Percentiles rank a stretch among this genome's conserved stretches.
These are phyloP conservation scores for Phytophthora ramorum DNA, from an alignment of 352 stramenopile species.

Conservation along the genomic window DNA sequence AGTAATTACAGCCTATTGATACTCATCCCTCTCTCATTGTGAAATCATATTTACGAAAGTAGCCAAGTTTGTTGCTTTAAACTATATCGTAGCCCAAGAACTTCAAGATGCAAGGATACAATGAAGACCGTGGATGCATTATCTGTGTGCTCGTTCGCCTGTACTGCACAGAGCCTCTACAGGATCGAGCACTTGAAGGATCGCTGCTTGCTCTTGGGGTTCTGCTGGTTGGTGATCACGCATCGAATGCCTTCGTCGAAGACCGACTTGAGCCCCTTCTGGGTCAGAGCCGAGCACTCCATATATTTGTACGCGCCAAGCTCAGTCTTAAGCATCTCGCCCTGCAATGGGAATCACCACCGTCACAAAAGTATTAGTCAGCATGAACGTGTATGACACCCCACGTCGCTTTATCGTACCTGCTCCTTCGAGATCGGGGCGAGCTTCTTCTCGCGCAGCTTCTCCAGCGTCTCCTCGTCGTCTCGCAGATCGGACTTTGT, in stretches of 20 bases:
- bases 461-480: conserved; percentile 90
- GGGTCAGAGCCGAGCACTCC: conserved; percentile 94
- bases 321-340: conserved; percentile 89
- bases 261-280: conserved; percentile 94
- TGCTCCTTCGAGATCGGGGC: conserved; percentile 74
- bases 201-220: conserved; percentile 57
- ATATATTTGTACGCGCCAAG: conserved; percentile 93
- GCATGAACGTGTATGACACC: background rate
- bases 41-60: too few relatives aligned
- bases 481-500: conserved; percentile 95
- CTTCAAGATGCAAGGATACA: conserved; percentile 21
- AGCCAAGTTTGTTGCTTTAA: too few relatives aligned
- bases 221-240: conserved; percentile 84
- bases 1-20: background rate
- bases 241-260: conserved; percentile 95
- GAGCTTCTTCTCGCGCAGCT: conserved; percentile 89
- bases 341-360: conserved; percentile 42
- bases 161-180: conserved; percentile 27
- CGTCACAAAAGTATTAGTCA: background rate
- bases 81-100: conserved; percentile 7
- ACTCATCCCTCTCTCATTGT: conserved; percentile 6
- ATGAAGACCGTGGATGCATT: conserved; percentile 20
- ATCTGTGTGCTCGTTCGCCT: background rate
- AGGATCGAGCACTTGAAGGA: conserved; percentile 76
- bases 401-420: conserved; percentile 32